A percentile compares a stretch with the other conserved stretches of the same genome.
These are phyloP conservation scores for Mariannaea sp. DNA, from an alignment of 2,329 filamentous ascomycete genomes.

Conservation along the genomic window DNA sequence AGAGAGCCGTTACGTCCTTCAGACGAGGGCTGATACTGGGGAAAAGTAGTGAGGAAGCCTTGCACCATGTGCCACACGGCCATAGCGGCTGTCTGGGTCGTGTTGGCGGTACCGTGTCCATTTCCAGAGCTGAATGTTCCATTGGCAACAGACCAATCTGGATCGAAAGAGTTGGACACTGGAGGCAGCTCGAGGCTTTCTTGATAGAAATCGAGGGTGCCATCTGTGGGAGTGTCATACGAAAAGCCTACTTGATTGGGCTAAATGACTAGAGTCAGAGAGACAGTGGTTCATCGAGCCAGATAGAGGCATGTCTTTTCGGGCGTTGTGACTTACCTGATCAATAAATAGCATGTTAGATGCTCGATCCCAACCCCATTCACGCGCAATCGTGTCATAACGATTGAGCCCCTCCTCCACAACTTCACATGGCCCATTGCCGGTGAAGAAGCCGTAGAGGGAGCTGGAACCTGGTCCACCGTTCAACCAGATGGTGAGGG, in stretches of 20 bases:
- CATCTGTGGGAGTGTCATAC: constrained; percentile 66
- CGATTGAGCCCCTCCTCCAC: constrained; percentile 52
- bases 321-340: constrained; percentile 46
- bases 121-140: constrained; percentile 68
- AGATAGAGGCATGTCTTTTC: not conserved
- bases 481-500: constrained; percentile 66
- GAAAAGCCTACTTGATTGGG: constrained; percentile 73
- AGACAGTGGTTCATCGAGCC: not conserved
- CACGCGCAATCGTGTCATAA: constrained; percentile 60
- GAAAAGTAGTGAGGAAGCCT: constrained; percentile 62
- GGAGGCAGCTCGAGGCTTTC: constrained; percentile 42
- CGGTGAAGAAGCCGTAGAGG: constrained; percentile 66
- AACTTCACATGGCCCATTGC: constrained; percentile 60
- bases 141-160: constrained; percentile 54
- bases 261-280: constrained; percentile 44
- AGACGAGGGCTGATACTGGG: constrained; percentile 57
- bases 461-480: constrained; percentile 69
- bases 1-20: constrained; percentile 47
- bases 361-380: constrained; percentile 68
- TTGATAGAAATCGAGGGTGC: constrained; percentile 57
- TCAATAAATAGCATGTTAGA: constrained; percentile 63
- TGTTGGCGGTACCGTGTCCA: constrained; percentile 55
- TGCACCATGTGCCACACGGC: constrained; percentile 70
- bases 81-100: constrained; percentile 59
- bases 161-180: constrained; percentile 23